Evolutionary conservation across 352 stramenopile genomes (phyloP).

Genomic region (Globisporangium okanoganense): DNA sequence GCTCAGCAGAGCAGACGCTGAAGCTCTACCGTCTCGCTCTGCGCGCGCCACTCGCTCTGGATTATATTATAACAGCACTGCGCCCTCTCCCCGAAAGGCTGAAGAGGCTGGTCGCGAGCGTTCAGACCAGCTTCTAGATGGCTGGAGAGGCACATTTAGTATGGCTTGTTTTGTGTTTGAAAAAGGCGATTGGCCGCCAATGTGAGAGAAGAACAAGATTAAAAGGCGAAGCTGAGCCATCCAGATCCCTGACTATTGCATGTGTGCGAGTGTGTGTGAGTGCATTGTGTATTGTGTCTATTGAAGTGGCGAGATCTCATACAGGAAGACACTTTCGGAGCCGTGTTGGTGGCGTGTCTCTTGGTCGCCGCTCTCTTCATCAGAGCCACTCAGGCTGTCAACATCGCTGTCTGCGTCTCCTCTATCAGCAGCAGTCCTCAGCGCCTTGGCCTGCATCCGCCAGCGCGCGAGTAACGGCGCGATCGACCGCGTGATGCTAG

Average conservation of each 20-base stretch:
- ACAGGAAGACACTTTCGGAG: constrained; percentile 57
- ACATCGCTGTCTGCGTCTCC: too few species aligned
- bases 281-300: not conserved
- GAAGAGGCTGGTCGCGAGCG: constrained; percentile 3
- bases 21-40: constrained; percentile 4
- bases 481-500: constrained; percentile 53
- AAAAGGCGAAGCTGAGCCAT: constrained; percentile 82
- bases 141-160: constrained; percentile 10
- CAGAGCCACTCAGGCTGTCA: not conserved
- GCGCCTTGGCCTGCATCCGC: constrained; percentile 27
- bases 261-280: constrained; percentile 4
- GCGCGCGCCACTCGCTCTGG: not conserved
- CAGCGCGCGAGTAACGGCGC: constrained; percentile 49
- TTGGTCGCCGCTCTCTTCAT: constrained; percentile 2
- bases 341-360: not conserved
- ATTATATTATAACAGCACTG: constrained; percentile 10
- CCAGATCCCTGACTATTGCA: not conserved
- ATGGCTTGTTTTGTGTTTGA: constrained; percentile 4
- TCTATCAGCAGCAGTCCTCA: constrained; percentile 26
- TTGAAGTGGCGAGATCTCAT: constrained; percentile 30
- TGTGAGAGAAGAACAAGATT: constrained; percentile 32
- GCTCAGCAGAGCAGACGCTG: constrained; percentile 10
- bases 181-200: constrained; percentile 3
- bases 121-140: constrained; percentile 6
- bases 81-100: constrained; percentile 10